phyloP scores from a whole-genome alignment of 1,284 basidiomycete genomes.

The Schizopora paradoxa region DNA sequence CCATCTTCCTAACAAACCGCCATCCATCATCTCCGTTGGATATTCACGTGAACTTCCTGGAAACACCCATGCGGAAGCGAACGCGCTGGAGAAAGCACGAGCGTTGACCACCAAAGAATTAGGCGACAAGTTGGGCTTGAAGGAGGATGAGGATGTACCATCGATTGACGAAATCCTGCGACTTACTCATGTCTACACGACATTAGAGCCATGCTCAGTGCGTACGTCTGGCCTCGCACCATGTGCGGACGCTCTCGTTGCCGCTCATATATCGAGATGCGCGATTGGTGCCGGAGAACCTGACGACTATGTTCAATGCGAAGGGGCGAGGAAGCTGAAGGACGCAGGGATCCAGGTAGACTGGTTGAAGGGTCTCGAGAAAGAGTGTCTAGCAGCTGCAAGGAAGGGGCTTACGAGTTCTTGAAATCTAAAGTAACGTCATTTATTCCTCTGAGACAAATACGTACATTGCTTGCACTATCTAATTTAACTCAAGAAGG shows the following conservation, averaged over 20 bases:
- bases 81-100: conserved; percentile 78
- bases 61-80: conserved; percentile 98
- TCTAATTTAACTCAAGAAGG: too few species aligned
- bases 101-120: conserved; percentile 37
- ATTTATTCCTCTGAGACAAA: background rate
- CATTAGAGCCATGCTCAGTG: conserved; percentile 94
- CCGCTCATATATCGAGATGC: conserved; percentile 67
- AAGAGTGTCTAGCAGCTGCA: conserved; percentile 73
- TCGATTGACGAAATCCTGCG: conserved; percentile 45
- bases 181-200: conserved; percentile 81
- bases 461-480: too few species aligned
- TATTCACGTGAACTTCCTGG: conserved; percentile 91
- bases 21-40: conserved; percentile 69
- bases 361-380: conserved; percentile 67
- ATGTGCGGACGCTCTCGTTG: conserved; percentile 84
- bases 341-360: conserved; percentile 74
- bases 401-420: conserved; percentile 30
- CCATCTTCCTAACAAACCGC: conserved; percentile 34
- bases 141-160: conserved; percentile 20
- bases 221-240: conserved; percentile 84
- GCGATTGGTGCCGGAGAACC: conserved; percentile 93
- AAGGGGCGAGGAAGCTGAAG: conserved; percentile 75
- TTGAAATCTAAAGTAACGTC: background rate
- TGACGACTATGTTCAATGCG: conserved; percentile 91
- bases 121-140: conserved; percentile 33